Conservation (phyloP, 768 basidiomycete genomes). For the Rhodocollybia butyracea region DNA sequence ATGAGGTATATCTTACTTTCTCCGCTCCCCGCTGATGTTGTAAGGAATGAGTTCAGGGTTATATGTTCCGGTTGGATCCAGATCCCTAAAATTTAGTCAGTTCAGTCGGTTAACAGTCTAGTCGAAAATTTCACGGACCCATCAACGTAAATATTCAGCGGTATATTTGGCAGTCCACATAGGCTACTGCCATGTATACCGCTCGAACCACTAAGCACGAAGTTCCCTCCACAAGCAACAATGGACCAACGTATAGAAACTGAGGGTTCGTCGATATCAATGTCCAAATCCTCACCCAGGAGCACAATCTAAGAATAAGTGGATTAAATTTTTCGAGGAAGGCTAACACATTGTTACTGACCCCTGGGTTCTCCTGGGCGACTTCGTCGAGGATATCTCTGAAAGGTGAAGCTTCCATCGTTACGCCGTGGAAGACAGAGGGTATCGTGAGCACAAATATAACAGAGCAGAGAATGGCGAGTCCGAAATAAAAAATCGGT, state of each 20-base stretch:
- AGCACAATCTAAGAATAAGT: conserved; percentile 42
- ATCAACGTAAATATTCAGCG: conserved; percentile 46
- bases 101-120: not conserved
- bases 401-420: conserved; percentile 39
- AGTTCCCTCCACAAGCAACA: conserved; percentile 44
- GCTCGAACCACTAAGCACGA: conserved; percentile 41
- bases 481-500: conserved; percentile 18
- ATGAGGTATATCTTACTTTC: conserved; percentile 30
- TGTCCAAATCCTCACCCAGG: conserved; percentile 53
- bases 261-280: conserved; percentile 57
- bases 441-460: conserved; percentile 47
- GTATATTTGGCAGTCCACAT: conserved; percentile 45
- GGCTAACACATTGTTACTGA: conserved; percentile 17
- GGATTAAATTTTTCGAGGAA: conserved; percentile 2
- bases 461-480: conserved; percentile 42
- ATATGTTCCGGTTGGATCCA: conserved; percentile 35
- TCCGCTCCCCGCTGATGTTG: conserved; percentile 35
- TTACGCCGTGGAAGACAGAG: conserved; percentile 44
- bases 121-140: conserved; percentile 29
- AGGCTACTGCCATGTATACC: conserved; percentile 40
- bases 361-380: conserved; percentile 42
- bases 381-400: conserved; percentile 35
- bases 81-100: conserved; percentile 22
- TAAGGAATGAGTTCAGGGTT: conserved; percentile 46
- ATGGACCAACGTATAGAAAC: conserved; percentile 56